phyloP scores from a whole-genome alignment of 2,329 filamentous ascomycete genomes.

The Penicillium brasilianum region DNA sequence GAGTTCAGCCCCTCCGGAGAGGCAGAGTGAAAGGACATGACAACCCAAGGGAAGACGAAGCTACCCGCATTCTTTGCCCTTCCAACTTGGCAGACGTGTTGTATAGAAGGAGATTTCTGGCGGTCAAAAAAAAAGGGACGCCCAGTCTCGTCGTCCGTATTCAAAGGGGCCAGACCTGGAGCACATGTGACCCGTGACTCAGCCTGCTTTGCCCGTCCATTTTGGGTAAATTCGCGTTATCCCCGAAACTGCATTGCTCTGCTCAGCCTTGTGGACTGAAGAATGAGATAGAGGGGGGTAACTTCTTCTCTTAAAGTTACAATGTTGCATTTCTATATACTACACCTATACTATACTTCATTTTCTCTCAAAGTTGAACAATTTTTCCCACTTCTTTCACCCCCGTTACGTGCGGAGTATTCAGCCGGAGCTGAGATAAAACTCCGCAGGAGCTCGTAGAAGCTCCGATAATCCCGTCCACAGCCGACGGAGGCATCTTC shows the following conservation, averaged over 20 bases:
- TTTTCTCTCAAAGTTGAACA: neutral
- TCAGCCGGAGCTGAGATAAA: neutral
- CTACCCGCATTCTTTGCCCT: constrained; percentile 7
- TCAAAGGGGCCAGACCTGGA: constrained; percentile 5
- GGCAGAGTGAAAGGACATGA: constrained; percentile 28
- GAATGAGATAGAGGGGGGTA: neutral
- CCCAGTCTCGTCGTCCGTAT: neutral
- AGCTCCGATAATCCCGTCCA: constrained; percentile 1
- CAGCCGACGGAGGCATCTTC: neutral
- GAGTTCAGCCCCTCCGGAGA: constrained; percentile 26
- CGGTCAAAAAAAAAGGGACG: neutral
- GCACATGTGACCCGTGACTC: constrained; percentile 17
- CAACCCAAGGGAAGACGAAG: neutral
- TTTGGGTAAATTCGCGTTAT: constrained; percentile 6
- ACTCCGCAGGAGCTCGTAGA: neutral
- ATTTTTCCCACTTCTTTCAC: neutral
- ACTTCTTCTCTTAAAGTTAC: neutral
- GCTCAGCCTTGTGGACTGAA: neutral
- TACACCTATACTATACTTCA: neutral
- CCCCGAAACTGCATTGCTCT: neutral
- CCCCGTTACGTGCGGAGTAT: neutral
- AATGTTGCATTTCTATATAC: neutral
- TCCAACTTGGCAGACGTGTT: neutral
- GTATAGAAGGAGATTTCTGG: neutral
- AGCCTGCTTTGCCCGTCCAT: constrained; percentile 1